Base-by-base conservation (phyloP, 805 yeast genomes). In the Pichia californica region DNA sequence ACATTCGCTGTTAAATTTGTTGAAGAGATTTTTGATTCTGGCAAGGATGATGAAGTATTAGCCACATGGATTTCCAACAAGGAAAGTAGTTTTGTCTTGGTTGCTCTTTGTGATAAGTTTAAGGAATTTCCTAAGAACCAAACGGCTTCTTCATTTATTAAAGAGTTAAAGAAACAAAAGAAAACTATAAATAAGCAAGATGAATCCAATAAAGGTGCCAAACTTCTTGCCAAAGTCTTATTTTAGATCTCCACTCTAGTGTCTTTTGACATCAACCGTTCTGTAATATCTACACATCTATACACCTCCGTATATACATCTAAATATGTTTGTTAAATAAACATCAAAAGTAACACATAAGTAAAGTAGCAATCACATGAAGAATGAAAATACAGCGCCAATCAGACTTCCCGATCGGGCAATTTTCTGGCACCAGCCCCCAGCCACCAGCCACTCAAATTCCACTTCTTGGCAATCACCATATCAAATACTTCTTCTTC, bases 71-170 rank as follows among this genome's bases (percentile, higher is more conserved):
- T 83, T 36, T 38, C 46, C 4, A 76, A 76, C 48, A 70, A 73
- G 31, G 74, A 77, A 34, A 86, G 93, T 32, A 78, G 95, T 15
- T 91, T 91, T 58, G 85, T 87, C 15, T 69, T 89, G 42, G 89
- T 87, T 39, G 77, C 95, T 1, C 64, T 88, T n/a, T 74, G 71
- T 53, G 97, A 91, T 64, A 73, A 74, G 25, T 69, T 83, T 54
- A 65, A 68, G 40, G 69, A 68, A 3, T 58, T 64, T 36, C 56
- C 64, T 21, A 57, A 64, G 40, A 65, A 69, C 36, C 70, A 74
- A 41, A 46, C 47, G 28, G 66, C 67, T 33, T 67, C 73, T 46
- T 59, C 64, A 26, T 77, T 84, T 51, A 56, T 68, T 45, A 73
- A 77, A 57, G 73, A 69, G 25, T 66, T 89, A 55, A 76, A 74